Evolutionary conservation across 139 green algal genomes (phyloP).

Genomic region (Volvox africanus): DNA sequence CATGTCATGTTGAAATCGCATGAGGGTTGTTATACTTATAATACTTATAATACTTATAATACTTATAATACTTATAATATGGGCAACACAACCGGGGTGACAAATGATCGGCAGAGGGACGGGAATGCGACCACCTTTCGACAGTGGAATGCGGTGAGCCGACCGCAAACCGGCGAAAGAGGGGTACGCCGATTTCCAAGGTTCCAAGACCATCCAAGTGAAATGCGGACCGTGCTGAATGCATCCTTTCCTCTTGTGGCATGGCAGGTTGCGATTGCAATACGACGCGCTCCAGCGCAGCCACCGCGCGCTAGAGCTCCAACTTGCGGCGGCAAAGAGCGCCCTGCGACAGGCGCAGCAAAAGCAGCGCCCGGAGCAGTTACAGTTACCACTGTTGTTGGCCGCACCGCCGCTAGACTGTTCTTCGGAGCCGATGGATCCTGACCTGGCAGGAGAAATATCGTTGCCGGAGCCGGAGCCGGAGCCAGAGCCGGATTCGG

Average conservation of each 20-base stretch:
- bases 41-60: too few relatives aligned
- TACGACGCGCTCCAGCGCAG: conserved; percentile 1
- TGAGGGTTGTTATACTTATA: too few relatives aligned
- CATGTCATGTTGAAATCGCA: too few relatives aligned
- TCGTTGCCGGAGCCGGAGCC: neutral
- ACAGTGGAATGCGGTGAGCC: neutral
- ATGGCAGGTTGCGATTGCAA: neutral
- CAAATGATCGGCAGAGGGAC: too few relatives aligned
- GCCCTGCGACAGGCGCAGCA: neutral
- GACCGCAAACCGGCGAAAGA: neutral
- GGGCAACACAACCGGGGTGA: too few relatives aligned
- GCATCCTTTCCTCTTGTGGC: neutral
- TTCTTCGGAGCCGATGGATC: neutral
- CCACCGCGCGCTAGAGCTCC: neutral
- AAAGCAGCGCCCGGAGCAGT: neutral
- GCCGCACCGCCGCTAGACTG: neutral
- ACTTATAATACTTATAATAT: too few relatives aligned
- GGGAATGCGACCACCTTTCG: neutral
- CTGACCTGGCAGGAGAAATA: neutral
- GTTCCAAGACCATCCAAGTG: neutral
- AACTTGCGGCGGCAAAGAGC: neutral
- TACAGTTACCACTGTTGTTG: neutral
- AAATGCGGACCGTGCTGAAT: neutral
- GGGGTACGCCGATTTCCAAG: neutral
- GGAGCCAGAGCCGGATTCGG: neutral